A percentile compares a stretch with the other conserved stretches of the same genome.
Evolutionary conservation across 371 early-diverging fungal genomes (phyloP).

Genomic region (Rhizopus sp.): DNA sequence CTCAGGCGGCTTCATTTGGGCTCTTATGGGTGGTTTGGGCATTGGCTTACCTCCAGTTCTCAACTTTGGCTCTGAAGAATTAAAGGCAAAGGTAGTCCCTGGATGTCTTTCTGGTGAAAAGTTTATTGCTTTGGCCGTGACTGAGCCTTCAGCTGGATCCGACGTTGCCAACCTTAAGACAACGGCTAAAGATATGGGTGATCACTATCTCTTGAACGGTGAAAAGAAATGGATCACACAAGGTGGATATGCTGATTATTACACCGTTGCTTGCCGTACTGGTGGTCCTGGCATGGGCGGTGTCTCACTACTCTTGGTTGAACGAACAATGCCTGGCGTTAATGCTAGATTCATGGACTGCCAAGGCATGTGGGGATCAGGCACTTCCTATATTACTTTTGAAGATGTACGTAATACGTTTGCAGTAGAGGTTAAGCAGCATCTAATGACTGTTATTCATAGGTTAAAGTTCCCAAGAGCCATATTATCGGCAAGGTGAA

Average conservation of each 20-base stretch:
- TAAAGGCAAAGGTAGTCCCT: constrained; percentile 72
- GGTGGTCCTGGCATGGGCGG: constrained; percentile 86
- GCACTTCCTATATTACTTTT: constrained; percentile 75
- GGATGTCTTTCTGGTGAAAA: constrained; percentile 75
- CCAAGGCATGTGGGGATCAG: constrained; percentile 77
- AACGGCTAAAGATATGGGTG: constrained; percentile 72
- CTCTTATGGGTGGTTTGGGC: constrained; percentile 72
- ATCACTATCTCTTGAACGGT: constrained; percentile 79
- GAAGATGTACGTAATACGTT: constrained; percentile 59
- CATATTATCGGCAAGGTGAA: constrained; percentile 87
- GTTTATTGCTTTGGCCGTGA: constrained; percentile 76
- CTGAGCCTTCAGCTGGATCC: constrained; percentile 71
- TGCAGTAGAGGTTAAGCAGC: background rate
- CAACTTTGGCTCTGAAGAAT: constrained; percentile 69
- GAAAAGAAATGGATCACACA: constrained; percentile 92
- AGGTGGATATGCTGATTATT: constrained; percentile 82
- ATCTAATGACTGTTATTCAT: background rate
- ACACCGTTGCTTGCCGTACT: constrained; percentile 71
- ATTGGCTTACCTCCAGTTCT: constrained; percentile 83
- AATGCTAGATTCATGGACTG: constrained; percentile 78
- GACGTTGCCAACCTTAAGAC: constrained; percentile 82
- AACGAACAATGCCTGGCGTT: constrained; percentile 83
- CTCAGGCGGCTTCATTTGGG: constrained; percentile 87
- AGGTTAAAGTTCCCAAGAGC: constrained; percentile 75
- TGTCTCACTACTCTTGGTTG: constrained; percentile 76